Evolutionary conservation across 208 protist species (phyloP).

Genomic region (Leishmania guyanensis): DNA sequence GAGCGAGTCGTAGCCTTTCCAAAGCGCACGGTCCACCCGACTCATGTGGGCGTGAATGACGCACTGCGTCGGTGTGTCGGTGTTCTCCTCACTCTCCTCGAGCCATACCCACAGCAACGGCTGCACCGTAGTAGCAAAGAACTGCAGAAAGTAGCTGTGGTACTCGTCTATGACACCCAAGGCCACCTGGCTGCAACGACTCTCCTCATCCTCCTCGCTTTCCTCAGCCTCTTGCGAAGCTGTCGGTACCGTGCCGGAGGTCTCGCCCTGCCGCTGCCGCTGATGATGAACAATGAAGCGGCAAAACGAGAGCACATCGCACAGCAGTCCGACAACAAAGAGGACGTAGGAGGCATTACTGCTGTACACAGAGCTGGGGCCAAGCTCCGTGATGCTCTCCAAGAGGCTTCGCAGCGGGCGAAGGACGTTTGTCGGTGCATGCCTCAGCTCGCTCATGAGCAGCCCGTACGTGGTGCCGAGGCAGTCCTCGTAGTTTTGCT

Average conservation of each 20-base stretch:
- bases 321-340: constrained; percentile 62
- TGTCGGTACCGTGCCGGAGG: neutral
- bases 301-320: constrained; percentile 61
- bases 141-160: constrained; percentile 33
- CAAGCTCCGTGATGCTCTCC: constrained; percentile 50
- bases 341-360: constrained; percentile 75
- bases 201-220: constrained; percentile 3
- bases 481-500: constrained; percentile 45
- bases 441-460: constrained; percentile 84
- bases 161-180: constrained; percentile 27
- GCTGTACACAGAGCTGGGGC: constrained; percentile 78
- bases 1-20: constrained; percentile 31
- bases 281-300: constrained; percentile 33
- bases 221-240: neutral
- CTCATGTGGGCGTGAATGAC: constrained; percentile 66
- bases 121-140: constrained; percentile 32
- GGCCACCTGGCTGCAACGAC: constrained; percentile 3
- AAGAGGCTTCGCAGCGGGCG: constrained; percentile 50
- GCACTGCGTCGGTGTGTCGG: constrained; percentile 75
- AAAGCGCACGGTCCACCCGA: constrained; percentile 51
- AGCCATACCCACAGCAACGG: constrained; percentile 60
- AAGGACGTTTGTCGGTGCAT: constrained; percentile 61
- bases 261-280: constrained; percentile 4
- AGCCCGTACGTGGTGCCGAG: constrained; percentile 82
- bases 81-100: constrained; percentile 54